phyloP scores from a whole-genome alignment of 306 rosid species.

The Cotoneaster glaucophyllus region DNA sequence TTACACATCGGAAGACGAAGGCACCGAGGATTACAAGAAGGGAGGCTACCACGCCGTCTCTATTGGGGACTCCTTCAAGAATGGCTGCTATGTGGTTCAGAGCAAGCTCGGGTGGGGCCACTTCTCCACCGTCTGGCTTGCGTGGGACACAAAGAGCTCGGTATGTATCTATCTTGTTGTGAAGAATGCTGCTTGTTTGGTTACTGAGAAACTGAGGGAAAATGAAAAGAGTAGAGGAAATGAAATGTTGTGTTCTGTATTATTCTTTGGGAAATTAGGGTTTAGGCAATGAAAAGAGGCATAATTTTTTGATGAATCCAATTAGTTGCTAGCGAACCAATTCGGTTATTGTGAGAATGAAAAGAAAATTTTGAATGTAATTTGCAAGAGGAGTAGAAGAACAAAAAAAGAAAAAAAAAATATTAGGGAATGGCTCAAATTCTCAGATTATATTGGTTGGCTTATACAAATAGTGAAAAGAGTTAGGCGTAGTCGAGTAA shows the following conservation, averaged over 20 bases:
- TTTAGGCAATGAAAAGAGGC: not conserved
- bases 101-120: conserved; percentile 46
- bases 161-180: conserved; percentile 10
- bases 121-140: conserved; percentile 45
- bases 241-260: not conserved
- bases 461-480: not conserved
- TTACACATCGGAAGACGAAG: conserved; percentile 35
- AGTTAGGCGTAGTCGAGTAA: not conserved
- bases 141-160: conserved; percentile 34
- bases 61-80: conserved; percentile 37
- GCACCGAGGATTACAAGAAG: conserved; percentile 33
- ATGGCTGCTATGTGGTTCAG: conserved; percentile 37
- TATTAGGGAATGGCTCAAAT: not conserved
- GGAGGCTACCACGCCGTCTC: conserved; percentile 40
- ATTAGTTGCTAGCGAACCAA: not conserved
- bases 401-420: not conserved
- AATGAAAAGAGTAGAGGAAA: not conserved
- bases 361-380: not conserved
- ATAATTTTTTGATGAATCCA: not conserved
- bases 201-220: not conserved
- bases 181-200: not conserved
- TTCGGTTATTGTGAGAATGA: not conserved
- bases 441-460: not conserved
- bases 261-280: not conserved
- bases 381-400: not conserved